These are phyloP conservation scores for Echites panduratus DNA, from an alignment of 257 asterid species.

Conservation along the genomic window DNA sequence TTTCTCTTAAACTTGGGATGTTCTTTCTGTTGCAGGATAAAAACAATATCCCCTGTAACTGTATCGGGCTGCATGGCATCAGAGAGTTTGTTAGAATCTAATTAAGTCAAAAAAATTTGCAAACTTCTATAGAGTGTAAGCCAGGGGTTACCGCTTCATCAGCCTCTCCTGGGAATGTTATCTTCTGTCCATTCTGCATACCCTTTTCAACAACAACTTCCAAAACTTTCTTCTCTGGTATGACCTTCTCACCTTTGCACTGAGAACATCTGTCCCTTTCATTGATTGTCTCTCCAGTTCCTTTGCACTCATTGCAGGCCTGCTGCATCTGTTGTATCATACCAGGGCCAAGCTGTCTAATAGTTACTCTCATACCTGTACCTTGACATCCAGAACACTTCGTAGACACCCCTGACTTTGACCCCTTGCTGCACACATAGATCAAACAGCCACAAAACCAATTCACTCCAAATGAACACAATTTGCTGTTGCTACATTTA, in stretches of 20 bases:
- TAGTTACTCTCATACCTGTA: conserved; percentile 58
- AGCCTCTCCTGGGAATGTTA: conserved; percentile 74
- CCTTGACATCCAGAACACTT: conserved; percentile 69
- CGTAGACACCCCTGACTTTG: conserved; percentile 60
- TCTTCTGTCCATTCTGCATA: conserved; percentile 63
- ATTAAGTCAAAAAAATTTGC: background rate
- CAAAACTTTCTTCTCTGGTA: conserved; percentile 59
- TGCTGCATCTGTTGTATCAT: conserved; percentile 87
- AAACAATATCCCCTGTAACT: conserved; percentile 57
- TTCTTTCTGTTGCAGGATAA: conserved; percentile 61
- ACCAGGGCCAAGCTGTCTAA: conserved; percentile 58
- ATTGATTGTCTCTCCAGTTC: conserved; percentile 58
- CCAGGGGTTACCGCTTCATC: conserved; percentile 50
- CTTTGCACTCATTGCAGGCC: conserved; percentile 61
- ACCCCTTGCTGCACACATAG: conserved; percentile 44
- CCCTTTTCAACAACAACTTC: conserved; percentile 73
- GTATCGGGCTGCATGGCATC: conserved; percentile 54
- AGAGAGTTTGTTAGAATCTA: background rate
- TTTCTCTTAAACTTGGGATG: conserved; percentile 66
- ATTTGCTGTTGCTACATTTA: background rate
- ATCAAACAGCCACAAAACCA: background rate
- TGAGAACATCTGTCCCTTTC: conserved; percentile 59
- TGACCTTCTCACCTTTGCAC: conserved; percentile 68
- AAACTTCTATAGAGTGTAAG: background rate
- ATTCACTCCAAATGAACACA: background rate